Evolutionary conservation across 805 yeast species (phyloP), one percentile per base, ranked within the genome.

Genomic region (Saturnispora diversa): DNA sequence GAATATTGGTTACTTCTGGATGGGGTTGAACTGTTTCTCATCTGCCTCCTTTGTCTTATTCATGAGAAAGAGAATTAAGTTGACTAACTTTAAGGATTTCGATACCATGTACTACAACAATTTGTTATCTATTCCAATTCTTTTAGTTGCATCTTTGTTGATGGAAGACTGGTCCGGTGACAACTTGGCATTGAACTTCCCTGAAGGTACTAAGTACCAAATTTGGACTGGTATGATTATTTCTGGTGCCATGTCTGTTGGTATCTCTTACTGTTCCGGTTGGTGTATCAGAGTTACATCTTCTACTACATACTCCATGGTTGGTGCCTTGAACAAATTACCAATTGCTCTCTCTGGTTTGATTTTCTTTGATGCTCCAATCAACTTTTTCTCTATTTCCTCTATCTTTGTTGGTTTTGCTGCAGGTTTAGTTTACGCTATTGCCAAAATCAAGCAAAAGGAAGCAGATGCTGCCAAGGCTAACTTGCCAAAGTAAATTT

Each of bases 261-360:
- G 95, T 69, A 92, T 92, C 62, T 90, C 97, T 33, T 92, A 92
- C 76, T 86, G 96, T 66, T 87, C 97, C 10, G 98, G 97, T 47
- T 92, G 98, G 98, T 92, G 98, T 76, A 95, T 92, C 50, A 85
- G 98, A 70, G 97, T 92, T 49, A 92, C 98, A 32, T 86, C 97
- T 17, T 88, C 97, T 21, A 92, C 98, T 42, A 92, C 98, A 42
- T 92, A 92, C 70, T 86, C 96, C 40, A 92, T 92, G 98, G 97
- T 92, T 44, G 98, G 98, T 64, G 98, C 98, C 41, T 76, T 92
- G 64, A 92, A 92, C 77, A 92, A 92, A 69, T 78, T 92, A 55
- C 98, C 98, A 59, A 86, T 92, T 58, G 98, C 98, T 12, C 72
- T 92, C 44, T 80, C 95, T 29, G 99, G 99, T 31, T 75, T 92